Percentiles rank a stretch among this genome's conserved stretches.
phyloP scores from a whole-genome alignment of 2,329 filamentous ascomycete species.

The Paraphaeosphaeria minitans region DNA sequence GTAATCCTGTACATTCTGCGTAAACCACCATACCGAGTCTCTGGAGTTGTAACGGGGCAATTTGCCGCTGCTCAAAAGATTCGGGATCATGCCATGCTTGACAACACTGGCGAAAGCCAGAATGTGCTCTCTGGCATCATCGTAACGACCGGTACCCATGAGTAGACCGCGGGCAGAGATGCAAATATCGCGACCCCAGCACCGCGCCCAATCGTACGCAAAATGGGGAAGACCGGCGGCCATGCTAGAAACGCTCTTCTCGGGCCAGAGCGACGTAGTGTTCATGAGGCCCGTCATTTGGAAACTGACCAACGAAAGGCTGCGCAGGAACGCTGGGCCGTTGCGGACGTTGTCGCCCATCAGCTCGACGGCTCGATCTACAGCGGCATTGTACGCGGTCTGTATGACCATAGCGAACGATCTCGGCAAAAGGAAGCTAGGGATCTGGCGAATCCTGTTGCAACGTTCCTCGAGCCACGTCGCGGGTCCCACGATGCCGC shows the following conservation, averaged over 20 bases:
- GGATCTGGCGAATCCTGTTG: conserved; percentile 81
- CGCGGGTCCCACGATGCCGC: conserved; percentile 67
- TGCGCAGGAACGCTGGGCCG: conserved; percentile 88
- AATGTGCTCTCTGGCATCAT: conserved; percentile 91
- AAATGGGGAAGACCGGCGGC: conserved; percentile 96
- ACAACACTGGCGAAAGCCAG: conserved; percentile 92
- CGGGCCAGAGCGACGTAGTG: conserved; percentile 88
- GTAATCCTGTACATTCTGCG: conserved; percentile 96
- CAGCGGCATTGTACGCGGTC: conserved; percentile 84
- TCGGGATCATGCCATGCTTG: conserved; percentile 98
- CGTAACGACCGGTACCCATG: conserved; percentile 84
- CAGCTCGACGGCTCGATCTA: conserved; percentile 76
- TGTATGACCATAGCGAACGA: conserved; percentile 92
- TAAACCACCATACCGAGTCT: conserved; percentile 97
- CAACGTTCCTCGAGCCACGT: conserved; percentile 84
- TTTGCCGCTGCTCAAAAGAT: conserved; percentile 84
- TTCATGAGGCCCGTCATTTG: conserved; percentile 89
- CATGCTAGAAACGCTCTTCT: conserved; percentile 81
- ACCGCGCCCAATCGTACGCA: conserved; percentile 88
- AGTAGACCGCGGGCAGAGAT: conserved; percentile 93
- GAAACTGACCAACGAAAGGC: conserved; percentile 85
- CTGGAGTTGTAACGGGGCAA: conserved; percentile 92
- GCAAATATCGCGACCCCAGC: conserved; percentile 97
- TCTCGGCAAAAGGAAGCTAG: conserved; percentile 86
- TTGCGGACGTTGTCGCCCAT: conserved; percentile 78